A percentile compares a stretch with the other conserved stretches of the same genome.
Conservation (phyloP, 805 yeast genomes). For the Kodamaea neixiangensis region DNA sequence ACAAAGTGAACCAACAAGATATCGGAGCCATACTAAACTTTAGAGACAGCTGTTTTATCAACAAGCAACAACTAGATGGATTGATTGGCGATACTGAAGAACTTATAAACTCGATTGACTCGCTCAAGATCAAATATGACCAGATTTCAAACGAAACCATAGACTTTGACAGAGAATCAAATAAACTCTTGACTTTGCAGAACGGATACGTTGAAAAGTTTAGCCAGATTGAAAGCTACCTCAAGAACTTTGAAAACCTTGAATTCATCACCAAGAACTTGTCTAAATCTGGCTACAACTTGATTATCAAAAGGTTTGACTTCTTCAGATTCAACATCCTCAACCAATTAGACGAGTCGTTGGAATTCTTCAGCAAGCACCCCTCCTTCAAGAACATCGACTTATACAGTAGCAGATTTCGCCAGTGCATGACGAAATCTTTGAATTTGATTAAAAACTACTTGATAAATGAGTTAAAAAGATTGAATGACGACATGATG, state of each 20-base stretch:
- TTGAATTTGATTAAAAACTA: constrained; percentile 73
- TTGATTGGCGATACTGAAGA: constrained; percentile 49
- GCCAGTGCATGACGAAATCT: constrained; percentile 82
- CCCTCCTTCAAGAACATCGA: constrained; percentile 64
- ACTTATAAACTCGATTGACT: constrained; percentile 47
- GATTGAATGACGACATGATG: constrained; percentile 23
- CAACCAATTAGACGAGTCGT: constrained; percentile 61
- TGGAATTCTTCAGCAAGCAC: constrained; percentile 58
- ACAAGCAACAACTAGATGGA: constrained; percentile 19
- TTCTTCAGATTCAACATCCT: constrained; percentile 50
- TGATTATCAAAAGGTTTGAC: constrained; percentile 53
- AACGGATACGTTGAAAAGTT: constrained; percentile 42
- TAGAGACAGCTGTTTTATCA: constrained; percentile 32
- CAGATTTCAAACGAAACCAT: constrained; percentile 62
- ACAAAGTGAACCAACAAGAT: constrained; percentile 37
- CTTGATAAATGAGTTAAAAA: constrained; percentile 47
- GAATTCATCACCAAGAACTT: constrained; percentile 69
- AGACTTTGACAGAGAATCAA: constrained; percentile 62
- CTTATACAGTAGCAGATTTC: constrained; percentile 66
- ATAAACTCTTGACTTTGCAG: constrained; percentile 50
- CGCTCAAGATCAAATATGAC: constrained; percentile 53
- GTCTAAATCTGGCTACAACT: constrained; percentile 64
- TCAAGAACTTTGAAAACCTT: constrained; percentile 66
- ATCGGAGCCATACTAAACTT: constrained; percentile 37
- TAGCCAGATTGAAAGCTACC: constrained; percentile 46